These are phyloP conservation scores for Ustilaginoidea virens DNA, from an alignment of 2,329 filamentous ascomycete species.

Conservation along the genomic window DNA sequence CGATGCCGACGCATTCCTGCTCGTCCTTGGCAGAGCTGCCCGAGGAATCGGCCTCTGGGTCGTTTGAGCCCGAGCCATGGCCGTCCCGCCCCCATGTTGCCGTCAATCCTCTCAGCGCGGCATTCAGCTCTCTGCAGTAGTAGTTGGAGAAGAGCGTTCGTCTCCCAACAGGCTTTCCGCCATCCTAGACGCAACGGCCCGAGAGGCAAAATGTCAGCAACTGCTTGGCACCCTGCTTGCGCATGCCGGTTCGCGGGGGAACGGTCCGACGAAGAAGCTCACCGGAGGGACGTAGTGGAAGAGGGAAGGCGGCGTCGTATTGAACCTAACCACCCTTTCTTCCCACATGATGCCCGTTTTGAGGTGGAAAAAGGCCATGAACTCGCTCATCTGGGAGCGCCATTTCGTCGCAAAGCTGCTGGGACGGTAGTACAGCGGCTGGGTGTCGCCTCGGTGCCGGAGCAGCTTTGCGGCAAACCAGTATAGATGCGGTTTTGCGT, in stretches of 20 bases:
- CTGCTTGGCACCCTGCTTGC: too few relatives aligned
- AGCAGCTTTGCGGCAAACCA: slow-evolving; percentile 38
- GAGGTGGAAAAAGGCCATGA: slow-evolving; percentile 39
- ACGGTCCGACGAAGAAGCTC: slow-evolving; percentile 11
- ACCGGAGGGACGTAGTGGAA: slow-evolving; percentile 35
- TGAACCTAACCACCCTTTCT: slow-evolving; percentile 26
- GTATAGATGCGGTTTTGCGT: slow-evolving; percentile 43
- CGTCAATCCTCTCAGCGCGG: slow-evolving; percentile 13
- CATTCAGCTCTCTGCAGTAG: slow-evolving; percentile 19
- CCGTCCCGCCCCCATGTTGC: too few relatives aligned
- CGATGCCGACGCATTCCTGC: too few relatives aligned
- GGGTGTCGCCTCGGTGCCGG: slow-evolving; percentile 21
- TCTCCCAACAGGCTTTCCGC: slow-evolving; percentile 22
- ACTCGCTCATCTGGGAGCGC: slow-evolving; percentile 27
- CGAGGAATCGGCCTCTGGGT: too few relatives aligned
- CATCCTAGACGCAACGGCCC: slow-evolving; percentile 10
- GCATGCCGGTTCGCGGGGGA: too few relatives aligned
- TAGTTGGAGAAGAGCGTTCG: slow-evolving; percentile 17
- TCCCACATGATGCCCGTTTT: slow-evolving; percentile 46
- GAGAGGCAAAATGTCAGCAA: neutral
- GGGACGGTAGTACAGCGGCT: slow-evolving; percentile 21
- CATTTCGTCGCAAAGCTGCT: too few relatives aligned
- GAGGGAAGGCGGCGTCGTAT: slow-evolving; percentile 13
- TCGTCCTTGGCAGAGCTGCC: too few relatives aligned
- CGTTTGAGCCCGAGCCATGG: too few relatives aligned